These are phyloP conservation scores for Falciphora oryzae DNA, from an alignment of 2,329 filamentous ascomycete genomes.

Conservation along the genomic window DNA sequence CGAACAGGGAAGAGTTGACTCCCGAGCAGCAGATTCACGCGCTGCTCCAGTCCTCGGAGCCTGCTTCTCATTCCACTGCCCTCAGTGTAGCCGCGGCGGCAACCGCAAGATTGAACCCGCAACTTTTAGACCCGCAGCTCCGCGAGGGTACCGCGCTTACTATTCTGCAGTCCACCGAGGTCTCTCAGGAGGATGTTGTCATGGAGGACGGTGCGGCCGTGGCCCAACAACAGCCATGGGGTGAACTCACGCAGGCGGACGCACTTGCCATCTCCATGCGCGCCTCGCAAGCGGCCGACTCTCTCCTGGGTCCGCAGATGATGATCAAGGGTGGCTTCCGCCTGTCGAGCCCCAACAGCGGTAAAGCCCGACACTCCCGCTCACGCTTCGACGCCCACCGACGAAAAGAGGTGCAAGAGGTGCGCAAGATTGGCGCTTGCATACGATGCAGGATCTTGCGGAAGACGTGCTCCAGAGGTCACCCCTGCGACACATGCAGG, in stretches of 20 bases:
- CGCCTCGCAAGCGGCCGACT: slow-evolving; percentile 5
- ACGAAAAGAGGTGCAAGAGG: slow-evolving; percentile 60
- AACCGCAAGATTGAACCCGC: slow-evolving; percentile 47
- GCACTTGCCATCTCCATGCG: slow-evolving; percentile 5
- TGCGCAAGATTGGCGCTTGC: slow-evolving; percentile 59
- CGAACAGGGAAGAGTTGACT: slow-evolving; percentile 27
- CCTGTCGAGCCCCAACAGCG: slow-evolving; percentile 46
- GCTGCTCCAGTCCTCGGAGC: slow-evolving; percentile 30
- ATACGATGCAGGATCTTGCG: slow-evolving; percentile 60
- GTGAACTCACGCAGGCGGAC: slow-evolving; percentile 42
- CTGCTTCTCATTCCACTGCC: slow-evolving; percentile 39
- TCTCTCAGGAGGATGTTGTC: background rate
- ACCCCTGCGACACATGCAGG: slow-evolving; percentile 57
- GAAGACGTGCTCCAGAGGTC: slow-evolving; percentile 60
- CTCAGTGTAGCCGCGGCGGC: slow-evolving; percentile 52
- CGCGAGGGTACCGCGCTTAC: slow-evolving; percentile 20
- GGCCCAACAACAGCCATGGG: slow-evolving; percentile 39
- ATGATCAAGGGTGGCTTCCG: slow-evolving; percentile 44
- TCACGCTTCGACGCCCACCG: slow-evolving; percentile 52
- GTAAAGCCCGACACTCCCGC: slow-evolving; percentile 45
- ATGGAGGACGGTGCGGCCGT: slow-evolving; percentile 14
- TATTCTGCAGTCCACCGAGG: slow-evolving; percentile 14
- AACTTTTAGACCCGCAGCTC: slow-evolving; percentile 45
- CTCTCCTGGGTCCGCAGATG: background rate
- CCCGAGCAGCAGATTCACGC: slow-evolving; percentile 47